Evolutionary conservation across 2,329 filamentous ascomycete species (phyloP).

Genomic region (Lasiodiplodia gonubiensis): DNA sequence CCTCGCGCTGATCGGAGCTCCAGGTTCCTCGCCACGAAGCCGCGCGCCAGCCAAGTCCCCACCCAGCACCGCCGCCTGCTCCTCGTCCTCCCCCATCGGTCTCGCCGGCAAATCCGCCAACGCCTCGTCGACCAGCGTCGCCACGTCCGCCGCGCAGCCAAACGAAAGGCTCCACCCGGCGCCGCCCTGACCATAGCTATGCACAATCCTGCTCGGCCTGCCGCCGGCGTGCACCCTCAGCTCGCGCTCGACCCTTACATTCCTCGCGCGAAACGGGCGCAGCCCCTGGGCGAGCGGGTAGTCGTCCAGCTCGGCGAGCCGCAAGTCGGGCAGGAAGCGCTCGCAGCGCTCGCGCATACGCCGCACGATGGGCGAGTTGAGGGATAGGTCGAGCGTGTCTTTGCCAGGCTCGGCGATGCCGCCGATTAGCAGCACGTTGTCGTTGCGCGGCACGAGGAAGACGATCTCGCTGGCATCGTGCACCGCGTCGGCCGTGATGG

Average conservation of each 20-base stretch:
- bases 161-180: constrained; percentile 53
- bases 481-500: constrained; percentile 49
- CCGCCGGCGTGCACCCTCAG: constrained; percentile 34
- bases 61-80: neutral
- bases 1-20: no score
- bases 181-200: constrained; percentile 54
- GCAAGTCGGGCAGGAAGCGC: constrained; percentile 50
- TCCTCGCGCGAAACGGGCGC: constrained; percentile 48
- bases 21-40: no score
- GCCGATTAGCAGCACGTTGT: constrained; percentile 51
- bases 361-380: constrained; percentile 48
- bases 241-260: constrained; percentile 54
- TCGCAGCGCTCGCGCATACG: constrained; percentile 53
- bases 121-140: constrained; percentile 44
- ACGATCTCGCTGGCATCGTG: constrained; percentile 48
- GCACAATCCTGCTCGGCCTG: constrained; percentile 46
- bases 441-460: constrained; percentile 53
- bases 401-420: constrained; percentile 31
- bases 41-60: no score
- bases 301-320: constrained; percentile 49
- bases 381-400: constrained; percentile 43
- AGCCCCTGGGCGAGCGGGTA: constrained; percentile 54
- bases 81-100: neutral
- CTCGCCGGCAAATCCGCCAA: constrained; percentile 30
- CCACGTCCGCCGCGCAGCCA: constrained; percentile 49